Percentiles rank a stretch among this genome's conserved stretches.
Evolutionary conservation across 176 grass and related monocot genomes (phyloP).

Genomic region (Avena eriantha): DNA sequence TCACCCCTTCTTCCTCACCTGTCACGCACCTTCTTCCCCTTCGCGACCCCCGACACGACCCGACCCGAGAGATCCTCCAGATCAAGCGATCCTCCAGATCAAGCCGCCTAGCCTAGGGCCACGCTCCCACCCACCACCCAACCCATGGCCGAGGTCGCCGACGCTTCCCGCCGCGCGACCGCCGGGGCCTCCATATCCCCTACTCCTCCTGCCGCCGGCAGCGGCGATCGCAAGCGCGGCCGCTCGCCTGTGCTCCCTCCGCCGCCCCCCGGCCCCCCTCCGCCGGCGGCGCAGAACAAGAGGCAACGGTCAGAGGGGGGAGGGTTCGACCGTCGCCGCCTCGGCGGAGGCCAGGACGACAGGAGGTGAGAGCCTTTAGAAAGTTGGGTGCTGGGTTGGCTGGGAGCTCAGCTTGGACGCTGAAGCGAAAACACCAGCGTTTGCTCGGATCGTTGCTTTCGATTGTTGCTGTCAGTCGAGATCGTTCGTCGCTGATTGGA

Average conservation of each 20-base stretch:
- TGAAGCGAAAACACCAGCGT: no score
- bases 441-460: neutral
- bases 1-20: neutral
- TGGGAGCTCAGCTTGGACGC: neutral
- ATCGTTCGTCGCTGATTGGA: neutral
- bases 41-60: slow-evolving; percentile 26
- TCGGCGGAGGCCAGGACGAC: slow-evolving; percentile 64
- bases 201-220: slow-evolving; percentile 5
- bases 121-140: slow-evolving; percentile 37
- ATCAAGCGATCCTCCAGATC: slow-evolving; percentile 54
- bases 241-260: slow-evolving; percentile 64
- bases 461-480: neutral
- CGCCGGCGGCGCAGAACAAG: slow-evolving; percentile 52
- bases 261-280: slow-evolving; percentile 63
- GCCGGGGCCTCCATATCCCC: slow-evolving; percentile 42
- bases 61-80: slow-evolving; percentile 39
- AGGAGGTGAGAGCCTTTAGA: slow-evolving; percentile 62
- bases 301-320: slow-evolving; percentile 64
- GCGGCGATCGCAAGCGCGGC: slow-evolving; percentile 60
- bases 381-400: neutral
- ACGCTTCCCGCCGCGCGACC: slow-evolving; percentile 38
- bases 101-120: slow-evolving; percentile 27
- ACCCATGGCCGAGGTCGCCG: slow-evolving; percentile 86
- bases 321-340: slow-evolving; percentile 84
- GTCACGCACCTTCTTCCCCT: neutral